Base-by-base conservation (phyloP, 352 stramenopile species). In the Pythium apleroticum region DNA sequence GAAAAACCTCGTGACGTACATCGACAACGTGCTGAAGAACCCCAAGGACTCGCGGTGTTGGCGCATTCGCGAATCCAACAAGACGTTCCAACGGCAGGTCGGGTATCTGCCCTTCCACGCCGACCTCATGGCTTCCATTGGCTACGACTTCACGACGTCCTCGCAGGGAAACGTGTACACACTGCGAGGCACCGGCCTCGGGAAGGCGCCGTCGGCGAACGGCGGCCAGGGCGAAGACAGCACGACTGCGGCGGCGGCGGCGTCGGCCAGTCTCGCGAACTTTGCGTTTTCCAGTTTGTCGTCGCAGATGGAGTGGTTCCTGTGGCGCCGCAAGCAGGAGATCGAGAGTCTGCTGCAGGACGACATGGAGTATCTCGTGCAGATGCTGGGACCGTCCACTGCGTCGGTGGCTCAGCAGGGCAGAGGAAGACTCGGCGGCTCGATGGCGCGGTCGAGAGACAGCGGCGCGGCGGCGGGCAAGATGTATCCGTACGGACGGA, bases 301-400 rank as follows among this genome's bases (percentile, higher is more conserved):
- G 17, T 71, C 78, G 12, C 81, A 88, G 20, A 89, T 77, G 71
- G 84, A 92, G 66, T 92, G 81, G 84, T 92, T 92, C 60, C 54
- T 92, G 8, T 92, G 81, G 80, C 69, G 84, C 48, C 77, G 78
- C 19, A 88, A 88, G 52, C 78, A 90, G 58, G 84, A 92, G 39
- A 85, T 92, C 50, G 75, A 89, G 6, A 67, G 61, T 62, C 52
- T 90, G 1, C 52, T 89, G 0, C 69, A 84, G 30, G 81, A 90
- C 10, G 75, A 90, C n/a, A 78, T 90, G 69, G 69, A 76, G 11
- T 87, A 83, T 52, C 52, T 84, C 63, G 46, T 68, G 12, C 77
- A 83, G 30, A 66, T 85, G 22, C 55, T 86, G 6, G 60, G 37
- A 5, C 43, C 57, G 20, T 53, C 41, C 0, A 35, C 31, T 3